Percentiles rank a stretch among this genome's conserved stretches.
These are phyloP conservation scores for Zygosaccharomyces sapae DNA, from an alignment of 1,139 yeast species.

Conservation along the genomic window DNA sequence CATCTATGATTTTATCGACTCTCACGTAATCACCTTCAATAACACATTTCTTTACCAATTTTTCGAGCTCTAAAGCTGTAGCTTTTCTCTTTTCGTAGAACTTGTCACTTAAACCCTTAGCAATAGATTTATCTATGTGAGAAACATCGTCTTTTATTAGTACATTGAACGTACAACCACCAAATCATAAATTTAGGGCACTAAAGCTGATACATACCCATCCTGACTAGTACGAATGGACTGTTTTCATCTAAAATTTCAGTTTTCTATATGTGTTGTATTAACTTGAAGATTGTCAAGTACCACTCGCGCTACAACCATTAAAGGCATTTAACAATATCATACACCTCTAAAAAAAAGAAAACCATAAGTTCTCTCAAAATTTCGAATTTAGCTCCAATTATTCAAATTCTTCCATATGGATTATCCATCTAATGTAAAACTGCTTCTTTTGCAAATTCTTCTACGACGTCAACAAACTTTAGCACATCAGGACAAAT, in stretches of 20 bases:
- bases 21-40: conserved; percentile 63
- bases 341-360: background rate
- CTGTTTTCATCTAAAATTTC: background rate
- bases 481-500: conserved; percentile 22
- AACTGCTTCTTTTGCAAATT: conserved; percentile 29
- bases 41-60: conserved; percentile 67
- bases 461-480: conserved; percentile 30
- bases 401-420: background rate
- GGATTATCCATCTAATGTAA: conserved; percentile 26
- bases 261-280: no score
- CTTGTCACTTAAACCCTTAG: conserved; percentile 82
- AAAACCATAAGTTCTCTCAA: background rate
- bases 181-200: background rate
- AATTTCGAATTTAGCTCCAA: background rate
- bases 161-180: background rate
- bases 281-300: no score
- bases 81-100: conserved; percentile 92
- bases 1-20: conserved; percentile 64
- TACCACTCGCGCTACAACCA: no score
- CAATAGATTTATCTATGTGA: conserved; percentile 58
- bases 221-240: background rate
- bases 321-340: no score
- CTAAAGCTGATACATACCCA: conserved; percentile 7
- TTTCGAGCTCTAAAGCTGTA: conserved; percentile 88
- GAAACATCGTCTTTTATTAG: conserved; percentile 16